Conservation (phyloP, 345 rosid genomes). For the Raphanus raphanistrum region DNA sequence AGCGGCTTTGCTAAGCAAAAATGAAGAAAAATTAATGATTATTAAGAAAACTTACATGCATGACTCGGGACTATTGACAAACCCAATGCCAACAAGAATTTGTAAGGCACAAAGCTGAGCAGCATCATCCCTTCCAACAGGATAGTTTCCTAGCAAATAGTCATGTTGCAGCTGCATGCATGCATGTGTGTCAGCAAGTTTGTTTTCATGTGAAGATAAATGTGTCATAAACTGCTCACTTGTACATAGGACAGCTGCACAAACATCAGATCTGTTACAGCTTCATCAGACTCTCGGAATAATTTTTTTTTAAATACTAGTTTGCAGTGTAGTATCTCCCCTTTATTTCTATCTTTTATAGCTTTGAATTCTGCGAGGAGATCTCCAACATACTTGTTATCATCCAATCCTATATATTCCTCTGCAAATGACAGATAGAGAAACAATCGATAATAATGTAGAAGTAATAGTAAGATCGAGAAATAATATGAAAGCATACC, state of each 20-base stretch:
- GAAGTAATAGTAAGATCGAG: background rate
- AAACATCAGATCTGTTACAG: slow-evolving; percentile 89
- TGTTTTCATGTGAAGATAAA: background rate
- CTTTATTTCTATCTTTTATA: slow-evolving; percentile 90
- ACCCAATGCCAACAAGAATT: slow-evolving; percentile 90
- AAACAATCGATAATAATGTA: slow-evolving; percentile 27
- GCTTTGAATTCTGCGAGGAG: slow-evolving; percentile 90
- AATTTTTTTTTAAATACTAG: slow-evolving; percentile 83
- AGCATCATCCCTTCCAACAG: slow-evolving; percentile 99
- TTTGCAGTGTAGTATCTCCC: slow-evolving; percentile 94
- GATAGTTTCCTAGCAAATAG: slow-evolving; percentile 92
- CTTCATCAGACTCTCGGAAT: slow-evolving; percentile 98
- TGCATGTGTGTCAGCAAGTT: slow-evolving; percentile 31
- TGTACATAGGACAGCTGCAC: slow-evolving; percentile 95
- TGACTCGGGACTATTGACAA: slow-evolving; percentile 76
- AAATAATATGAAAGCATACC: slow-evolving; percentile 50
- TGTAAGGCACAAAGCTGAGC: slow-evolving; percentile 95
- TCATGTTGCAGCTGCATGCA: slow-evolving; percentile 97
- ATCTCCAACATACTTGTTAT: slow-evolving; percentile 95
- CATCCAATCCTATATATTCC: slow-evolving; percentile 95
- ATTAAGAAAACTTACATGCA: slow-evolving; percentile 63
- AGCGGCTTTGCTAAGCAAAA: background rate
- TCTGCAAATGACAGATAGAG: slow-evolving; percentile 49
- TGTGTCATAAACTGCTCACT: slow-evolving; percentile 48
- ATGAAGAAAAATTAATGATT: too few relatives aligned